Conservation (phyloP, 176 grass and related monocot species). For the Coix lacrymajobi region DNA sequence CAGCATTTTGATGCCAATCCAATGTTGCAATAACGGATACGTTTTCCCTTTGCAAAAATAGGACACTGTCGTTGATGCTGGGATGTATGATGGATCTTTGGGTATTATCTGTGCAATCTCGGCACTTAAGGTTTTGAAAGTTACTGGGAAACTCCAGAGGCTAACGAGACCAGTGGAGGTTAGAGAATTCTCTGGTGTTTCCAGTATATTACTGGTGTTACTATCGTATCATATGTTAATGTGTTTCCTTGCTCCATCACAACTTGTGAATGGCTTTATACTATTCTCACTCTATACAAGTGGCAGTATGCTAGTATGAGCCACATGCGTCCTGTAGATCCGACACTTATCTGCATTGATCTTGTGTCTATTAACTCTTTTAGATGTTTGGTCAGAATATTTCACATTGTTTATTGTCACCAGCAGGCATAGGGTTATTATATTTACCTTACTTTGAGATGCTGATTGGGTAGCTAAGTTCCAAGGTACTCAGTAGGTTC, state of each 20-base stretch:
- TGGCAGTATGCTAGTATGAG: slow-evolving; percentile 8
- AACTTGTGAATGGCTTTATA: background rate
- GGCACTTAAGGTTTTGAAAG: slow-evolving; percentile 85
- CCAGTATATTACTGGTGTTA: background rate
- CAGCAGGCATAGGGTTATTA: background rate
- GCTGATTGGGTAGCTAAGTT: background rate
- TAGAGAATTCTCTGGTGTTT: slow-evolving; percentile 13
- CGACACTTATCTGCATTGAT: slow-evolving; percentile 19
- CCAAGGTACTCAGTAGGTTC: background rate
- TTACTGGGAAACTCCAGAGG: slow-evolving; percentile 59
- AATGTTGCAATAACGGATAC: background rate
- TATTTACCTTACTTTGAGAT: background rate
- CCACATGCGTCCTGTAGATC: background rate
- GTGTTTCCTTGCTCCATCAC: background rate
- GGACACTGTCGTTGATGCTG: slow-evolving; percentile 95
- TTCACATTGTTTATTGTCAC: background rate
- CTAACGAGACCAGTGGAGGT: slow-evolving; percentile 78
- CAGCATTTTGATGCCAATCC: background rate
- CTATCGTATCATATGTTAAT: background rate
- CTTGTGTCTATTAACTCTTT: slow-evolving; percentile 1
- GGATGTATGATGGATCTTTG: slow-evolving; percentile 83
- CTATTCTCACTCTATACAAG: background rate
- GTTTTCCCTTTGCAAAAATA: slow-evolving; percentile 21
- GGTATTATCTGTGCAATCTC: slow-evolving; percentile 81
- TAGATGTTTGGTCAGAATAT: background rate